Conservation (phyloP, 192 early-diverging fungal genomes). For the Dimargaris verticillata region DNA sequence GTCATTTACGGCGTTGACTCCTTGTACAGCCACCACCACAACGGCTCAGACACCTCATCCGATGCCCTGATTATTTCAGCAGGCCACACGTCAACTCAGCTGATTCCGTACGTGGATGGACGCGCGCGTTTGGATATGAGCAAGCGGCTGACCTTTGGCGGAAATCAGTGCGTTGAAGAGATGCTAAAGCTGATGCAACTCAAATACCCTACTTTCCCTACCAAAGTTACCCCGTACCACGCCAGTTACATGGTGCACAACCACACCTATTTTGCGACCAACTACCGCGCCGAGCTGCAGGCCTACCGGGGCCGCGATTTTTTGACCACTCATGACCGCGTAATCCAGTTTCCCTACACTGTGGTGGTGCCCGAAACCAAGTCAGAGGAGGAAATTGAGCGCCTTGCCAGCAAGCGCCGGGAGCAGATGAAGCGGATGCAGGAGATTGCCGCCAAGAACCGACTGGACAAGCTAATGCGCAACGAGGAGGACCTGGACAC, state of each 20-base stretch:
- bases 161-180: conserved; percentile 54
- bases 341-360: conserved; percentile 69
- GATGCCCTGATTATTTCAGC: conserved; percentile 58
- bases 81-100: conserved; percentile 50
- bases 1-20: conserved; percentile 76
- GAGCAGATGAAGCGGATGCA: conserved; percentile 59
- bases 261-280: conserved; percentile 50
- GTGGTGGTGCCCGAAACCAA: conserved; percentile 47
- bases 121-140: conserved; percentile 40
- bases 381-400: conserved; percentile 59
- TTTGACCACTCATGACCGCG: conserved; percentile 43
- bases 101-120: conserved; percentile 57
- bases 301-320: conserved; percentile 39
- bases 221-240: conserved; percentile 58
- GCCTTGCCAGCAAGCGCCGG: conserved; percentile 42
- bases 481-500: conserved; percentile 51
- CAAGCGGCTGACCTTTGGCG: conserved; percentile 72
- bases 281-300: conserved; percentile 56
- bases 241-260: conserved; percentile 54
- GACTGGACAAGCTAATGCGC: conserved; percentile 62
- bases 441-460: conserved; percentile 62
- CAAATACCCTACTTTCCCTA: conserved; percentile 80
- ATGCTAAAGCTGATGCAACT: conserved; percentile 76
- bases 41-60: conserved; percentile 32
- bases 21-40: conserved; percentile 65